Conservation (phyloP, 2,329 filamentous ascomycete genomes). For the Plectosphaerella sp. region DNA sequence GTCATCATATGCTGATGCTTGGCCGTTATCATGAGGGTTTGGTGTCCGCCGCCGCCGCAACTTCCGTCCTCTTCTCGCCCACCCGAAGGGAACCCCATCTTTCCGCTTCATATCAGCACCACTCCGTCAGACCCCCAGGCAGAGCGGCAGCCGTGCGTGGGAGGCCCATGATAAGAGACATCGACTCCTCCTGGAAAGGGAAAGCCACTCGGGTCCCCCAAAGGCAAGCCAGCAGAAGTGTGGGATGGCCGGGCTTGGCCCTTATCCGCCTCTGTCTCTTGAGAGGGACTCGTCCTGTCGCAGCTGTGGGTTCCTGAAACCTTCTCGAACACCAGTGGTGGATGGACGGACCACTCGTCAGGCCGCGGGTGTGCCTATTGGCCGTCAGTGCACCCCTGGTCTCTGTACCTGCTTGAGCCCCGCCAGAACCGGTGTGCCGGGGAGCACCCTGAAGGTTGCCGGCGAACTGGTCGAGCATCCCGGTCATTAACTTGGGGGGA, state of each 20-base stretch:
- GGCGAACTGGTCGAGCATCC: neutral
- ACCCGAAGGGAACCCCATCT: too few relatives aligned
- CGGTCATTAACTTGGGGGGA: neutral
- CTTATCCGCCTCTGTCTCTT: neutral
- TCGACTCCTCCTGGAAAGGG: constrained; percentile 4
- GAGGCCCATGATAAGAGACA: constrained; percentile 8
- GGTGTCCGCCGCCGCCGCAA: too few relatives aligned
- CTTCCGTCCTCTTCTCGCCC: neutral
- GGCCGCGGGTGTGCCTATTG: neutral
- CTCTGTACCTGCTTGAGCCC: neutral
- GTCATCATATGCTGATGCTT: constrained; percentile 2
- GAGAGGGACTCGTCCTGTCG: neutral
- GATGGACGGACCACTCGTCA: neutral
- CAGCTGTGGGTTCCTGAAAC: constrained; percentile 12
- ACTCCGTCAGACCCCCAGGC: neutral
- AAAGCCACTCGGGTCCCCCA: constrained; percentile 6
- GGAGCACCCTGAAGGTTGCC: neutral
- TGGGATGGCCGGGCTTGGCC: constrained; percentile 4
- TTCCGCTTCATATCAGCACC: constrained; percentile 3
- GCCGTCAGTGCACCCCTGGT: neutral
- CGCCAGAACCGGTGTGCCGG: neutral
- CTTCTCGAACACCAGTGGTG: constrained; percentile 10
- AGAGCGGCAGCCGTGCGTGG: neutral
- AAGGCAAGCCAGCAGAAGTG: constrained; percentile 1
- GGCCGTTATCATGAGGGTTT: too few relatives aligned